Percentiles rank a stretch among this genome's conserved stretches.
Conservation (phyloP, 805 yeast species). For the Schwanniomyces occidentalis region DNA sequence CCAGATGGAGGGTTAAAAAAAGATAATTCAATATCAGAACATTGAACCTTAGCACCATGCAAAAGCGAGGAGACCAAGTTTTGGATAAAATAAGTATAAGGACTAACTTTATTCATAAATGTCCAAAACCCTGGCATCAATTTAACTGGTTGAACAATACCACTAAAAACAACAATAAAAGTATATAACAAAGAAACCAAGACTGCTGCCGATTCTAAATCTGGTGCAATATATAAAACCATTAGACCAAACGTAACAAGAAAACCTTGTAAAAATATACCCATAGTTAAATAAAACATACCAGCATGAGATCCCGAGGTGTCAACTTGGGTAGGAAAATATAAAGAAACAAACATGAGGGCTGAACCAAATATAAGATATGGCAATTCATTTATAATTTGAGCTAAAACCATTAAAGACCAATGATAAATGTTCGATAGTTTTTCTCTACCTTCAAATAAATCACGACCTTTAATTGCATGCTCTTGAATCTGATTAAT, state of each 20-base stretch:
- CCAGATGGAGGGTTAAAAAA: constrained; percentile 49
- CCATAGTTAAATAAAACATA: constrained; percentile 32
- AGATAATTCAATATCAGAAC: constrained; percentile 29
- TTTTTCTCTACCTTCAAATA: constrained; percentile 70
- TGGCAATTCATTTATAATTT: constrained; percentile 60
- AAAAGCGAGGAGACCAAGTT: constrained; percentile 47
- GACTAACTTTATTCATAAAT: constrained; percentile 76
- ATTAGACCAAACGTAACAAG: constrained; percentile 36
- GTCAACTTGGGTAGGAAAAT: constrained; percentile 49
- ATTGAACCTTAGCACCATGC: constrained; percentile 49
- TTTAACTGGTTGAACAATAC: constrained; percentile 58
- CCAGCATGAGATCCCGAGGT: constrained; percentile 43
- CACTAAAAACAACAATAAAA: constrained; percentile 64
- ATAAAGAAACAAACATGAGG: constrained; percentile 42
- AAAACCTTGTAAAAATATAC: constrained; percentile 29
- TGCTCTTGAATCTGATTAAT: constrained; percentile 64
- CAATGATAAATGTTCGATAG: constrained; percentile 75
- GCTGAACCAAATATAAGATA: constrained; percentile 39
- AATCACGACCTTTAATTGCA: constrained; percentile 57
- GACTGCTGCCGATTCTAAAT: constrained; percentile 66
- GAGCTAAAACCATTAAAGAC: constrained; percentile 57
- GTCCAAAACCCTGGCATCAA: constrained; percentile 82
- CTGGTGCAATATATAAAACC: constrained; percentile 59
- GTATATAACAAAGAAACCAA: constrained; percentile 56
- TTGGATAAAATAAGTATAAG: constrained; percentile 68